Conservation (phyloP, 495 filamentous ascomycete genomes). For the Platismatia glauca region DNA sequence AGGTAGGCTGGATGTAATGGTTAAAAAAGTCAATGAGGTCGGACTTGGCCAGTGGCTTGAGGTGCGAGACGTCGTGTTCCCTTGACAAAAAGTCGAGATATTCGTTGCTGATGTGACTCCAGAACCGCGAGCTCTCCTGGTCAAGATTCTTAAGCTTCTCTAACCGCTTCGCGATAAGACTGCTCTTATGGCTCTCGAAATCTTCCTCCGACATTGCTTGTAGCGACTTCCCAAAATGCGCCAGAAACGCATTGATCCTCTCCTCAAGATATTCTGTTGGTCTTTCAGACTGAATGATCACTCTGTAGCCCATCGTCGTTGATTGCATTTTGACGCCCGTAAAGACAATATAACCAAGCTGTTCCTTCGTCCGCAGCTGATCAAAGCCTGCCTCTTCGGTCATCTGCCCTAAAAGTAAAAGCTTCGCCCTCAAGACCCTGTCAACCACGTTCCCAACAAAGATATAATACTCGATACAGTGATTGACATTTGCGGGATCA, state of each 20-base stretch:
- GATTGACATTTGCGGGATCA: slow-evolving; percentile 90
- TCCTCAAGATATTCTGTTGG: slow-evolving; percentile 73
- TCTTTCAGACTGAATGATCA: slow-evolving; percentile 92
- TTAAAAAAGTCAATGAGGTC: slow-evolving; percentile 75
- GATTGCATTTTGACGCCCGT: slow-evolving; percentile 59
- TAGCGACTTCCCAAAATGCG: slow-evolving; percentile 51
- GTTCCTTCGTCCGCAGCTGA: slow-evolving; percentile 90
- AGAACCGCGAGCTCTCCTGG: slow-evolving; percentile 75
- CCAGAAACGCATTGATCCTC: slow-evolving; percentile 78
- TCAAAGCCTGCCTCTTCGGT: slow-evolving; percentile 90
- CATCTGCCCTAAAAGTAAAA: slow-evolving; percentile 80
- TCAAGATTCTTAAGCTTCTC: slow-evolving; percentile 90
- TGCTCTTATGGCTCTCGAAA: slow-evolving; percentile 85
- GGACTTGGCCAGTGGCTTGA: slow-evolving; percentile 64
- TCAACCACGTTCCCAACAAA: slow-evolving; percentile 68
- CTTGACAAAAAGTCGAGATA: slow-evolving; percentile 81
- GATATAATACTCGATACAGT: slow-evolving; percentile 88
- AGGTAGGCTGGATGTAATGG: slow-evolving; percentile 65
- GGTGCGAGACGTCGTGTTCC: slow-evolving; percentile 64
- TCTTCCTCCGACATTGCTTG: slow-evolving; percentile 72
- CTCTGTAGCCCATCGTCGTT: slow-evolving; percentile 73
- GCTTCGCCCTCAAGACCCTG: slow-evolving; percentile 58
- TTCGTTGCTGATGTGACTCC: slow-evolving; percentile 76
- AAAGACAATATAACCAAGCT: slow-evolving; percentile 94
- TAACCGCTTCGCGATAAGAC: slow-evolving; percentile 75